Evolutionary conservation across 352 stramenopile species (phyloP), one percentile per base, ranked within the genome.

Genomic region (Phytophthora aleatoria): DNA sequence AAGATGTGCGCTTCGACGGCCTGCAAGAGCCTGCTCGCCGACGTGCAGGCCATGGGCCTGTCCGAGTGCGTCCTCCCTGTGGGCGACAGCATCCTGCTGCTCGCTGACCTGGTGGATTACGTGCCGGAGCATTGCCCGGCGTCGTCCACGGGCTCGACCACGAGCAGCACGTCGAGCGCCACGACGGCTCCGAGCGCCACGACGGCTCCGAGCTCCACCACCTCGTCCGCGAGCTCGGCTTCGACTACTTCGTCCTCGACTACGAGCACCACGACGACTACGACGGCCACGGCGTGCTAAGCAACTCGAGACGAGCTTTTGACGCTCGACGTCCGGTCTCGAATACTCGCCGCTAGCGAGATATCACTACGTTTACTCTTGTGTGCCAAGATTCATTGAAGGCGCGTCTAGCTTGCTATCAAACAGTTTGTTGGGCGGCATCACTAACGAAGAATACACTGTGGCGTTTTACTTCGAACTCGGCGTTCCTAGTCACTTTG

Each of bases 41-140:
- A 71, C 33, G 60, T 50, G 20, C 16, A 33, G 36, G 60, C 69
- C 20, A 58, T 71, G 41, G 57, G 33, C 12, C 57, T 65, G n/a
- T 54, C 60, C 7, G 69, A 77, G 54, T 77, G 69, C 26, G 55
- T 71, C 30, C 56, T 74, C 35, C 68, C 69, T 4, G 56, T 77
- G 39, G 69, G 69, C 20, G 49, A 67, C 50, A 57, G 64, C 20
- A 77, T 77, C 51, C 35, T 47, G 43, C 53, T 74, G 30, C 50
- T 63, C 10, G 64, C 64, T 20, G 64, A 77, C 30, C 55, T 77
- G 33, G 44, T 74, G 15, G 59, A 74, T 45, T 71, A 66, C 47
- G 57, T 74, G 30, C 50, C 50, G 5, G 57, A 28, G 10, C 27
- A 64, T 30, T 76, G 69, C 35, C 51, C 67, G 1, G n/a, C 57